A percentile compares a stretch with the other conserved stretches of the same genome.
Conservation (phyloP, 108 stramenopile genomes). For the Cylindrotheca fusiformis region DNA sequence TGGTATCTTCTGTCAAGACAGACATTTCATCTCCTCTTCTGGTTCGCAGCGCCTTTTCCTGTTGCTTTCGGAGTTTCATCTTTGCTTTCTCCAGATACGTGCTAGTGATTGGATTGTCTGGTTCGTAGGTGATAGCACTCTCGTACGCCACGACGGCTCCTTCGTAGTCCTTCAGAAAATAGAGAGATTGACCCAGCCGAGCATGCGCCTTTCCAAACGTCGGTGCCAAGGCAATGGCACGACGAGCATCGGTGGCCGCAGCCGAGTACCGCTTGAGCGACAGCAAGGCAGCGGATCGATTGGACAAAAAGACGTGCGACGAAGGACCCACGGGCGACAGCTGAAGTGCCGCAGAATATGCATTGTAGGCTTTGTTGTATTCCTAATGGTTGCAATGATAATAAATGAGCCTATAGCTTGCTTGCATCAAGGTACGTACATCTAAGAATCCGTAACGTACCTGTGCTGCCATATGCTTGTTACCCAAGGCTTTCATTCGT, state of each 20-base stretch:
- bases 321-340: conserved; percentile 83
- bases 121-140: conserved; percentile 78
- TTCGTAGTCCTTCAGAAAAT: conserved; percentile 81
- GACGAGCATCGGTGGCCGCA: conserved; percentile 79
- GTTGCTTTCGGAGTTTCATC: conserved; percentile 60
- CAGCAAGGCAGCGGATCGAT: conserved; percentile 82
- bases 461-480: conserved; percentile 90
- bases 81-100: conserved; percentile 86
- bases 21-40: conserved; percentile 49
- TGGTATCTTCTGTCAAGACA: conserved; percentile 47
- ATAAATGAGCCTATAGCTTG: too few species aligned
- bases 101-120: conserved; percentile 66
- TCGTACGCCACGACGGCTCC: conserved; percentile 87
- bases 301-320: conserved; percentile 86
- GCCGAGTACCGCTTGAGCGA: conserved; percentile 80
- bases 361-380: conserved; percentile 84
- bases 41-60: conserved; percentile 45
- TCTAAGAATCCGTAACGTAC: conserved; percentile 30
- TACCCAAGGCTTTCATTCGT: conserved; percentile 85
- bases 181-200: conserved; percentile 80
- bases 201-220: conserved; percentile 95
- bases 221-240: conserved; percentile 82
- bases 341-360: conserved; percentile 86
- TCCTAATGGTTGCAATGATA: conserved; percentile 44
- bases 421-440: too few species aligned